Base-by-base conservation (phyloP, 139 green algal species). In the Tetratostichococcus sp. region DNA sequence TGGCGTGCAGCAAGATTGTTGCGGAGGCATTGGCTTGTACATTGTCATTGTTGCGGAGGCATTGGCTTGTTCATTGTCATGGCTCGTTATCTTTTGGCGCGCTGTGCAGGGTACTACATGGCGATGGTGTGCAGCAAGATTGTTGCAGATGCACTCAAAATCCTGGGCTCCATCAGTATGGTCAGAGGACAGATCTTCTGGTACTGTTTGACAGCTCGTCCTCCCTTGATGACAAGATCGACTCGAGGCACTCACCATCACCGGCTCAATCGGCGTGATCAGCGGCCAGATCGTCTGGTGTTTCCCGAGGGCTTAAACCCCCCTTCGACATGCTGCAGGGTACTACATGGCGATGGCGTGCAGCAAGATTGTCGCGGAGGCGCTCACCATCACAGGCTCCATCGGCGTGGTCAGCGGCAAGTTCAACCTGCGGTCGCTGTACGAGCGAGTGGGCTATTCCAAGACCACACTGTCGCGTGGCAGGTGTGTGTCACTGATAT, bases 281-380 rank as follows among this genome's bases (percentile, higher is more conserved):
- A n/a, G n/a, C n/a, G n/a, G n/a, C 69, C n/a, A n/a, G n/a, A n/a
- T n/a, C n/a, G n/a, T n/a, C n/a, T n/a, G n/a, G n/a, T n/a, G n/a
- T n/a, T n/a, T n/a, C 39, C 39, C 39, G 11, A 50, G 39, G 39
- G 39, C 39, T 50, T 50, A 50, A 21, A 21, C 39, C 39, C 8
- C 11, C 8, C 50, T 26, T 25, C 50, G 4, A 62, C 50, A 62
- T 62, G 14, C 17, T 62, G 50, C 50, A 62, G 94, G 94, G 8
- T 98, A 98, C 83, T 98, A 98, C 87, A 93, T 98, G 84, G 78
- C 86, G 50, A 98, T 98, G 95, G 80, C 34, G 2, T 73, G 70
- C 65, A 74, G 30, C 50, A 74, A 81, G 21, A 93, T 98, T 30
- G 88, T 98, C 26, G 95, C 95, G 26, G 85, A 97, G 84, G 68